A percentile compares a stretch with the other conserved stretches of the same genome.
These are phyloP conservation scores for Phytophthora rubi DNA, from an alignment of 352 stramenopile species.

Conservation along the genomic window DNA sequence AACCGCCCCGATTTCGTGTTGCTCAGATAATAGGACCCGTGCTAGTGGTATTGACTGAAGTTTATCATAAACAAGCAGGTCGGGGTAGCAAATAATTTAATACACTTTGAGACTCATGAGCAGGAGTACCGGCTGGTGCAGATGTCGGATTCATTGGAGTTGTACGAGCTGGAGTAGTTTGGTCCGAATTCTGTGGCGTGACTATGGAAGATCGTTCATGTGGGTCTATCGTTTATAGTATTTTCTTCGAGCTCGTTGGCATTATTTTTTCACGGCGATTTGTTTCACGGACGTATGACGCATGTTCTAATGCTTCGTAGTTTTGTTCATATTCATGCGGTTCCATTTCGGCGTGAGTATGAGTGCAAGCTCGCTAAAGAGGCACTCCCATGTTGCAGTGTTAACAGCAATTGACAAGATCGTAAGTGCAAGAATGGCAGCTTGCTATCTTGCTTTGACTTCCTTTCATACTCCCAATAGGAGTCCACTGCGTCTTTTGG, in stretches of 20 bases:
- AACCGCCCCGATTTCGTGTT: too few species aligned
- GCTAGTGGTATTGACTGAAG: too few species aligned
- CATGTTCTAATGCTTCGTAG: constrained; percentile 1
- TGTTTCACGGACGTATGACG: not conserved
- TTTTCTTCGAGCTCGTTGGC: constrained; percentile 6
- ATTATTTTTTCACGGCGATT: constrained; percentile 10
- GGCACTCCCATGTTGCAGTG: constrained; percentile 33
- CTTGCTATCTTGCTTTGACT: constrained; percentile 4
- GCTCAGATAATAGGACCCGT: too few species aligned
- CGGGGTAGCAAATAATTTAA: too few species aligned
- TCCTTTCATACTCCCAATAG: constrained; percentile 10
- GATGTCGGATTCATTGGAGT: not conserved
- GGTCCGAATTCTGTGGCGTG: constrained; percentile 4
- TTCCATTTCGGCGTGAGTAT: constrained; percentile 26
- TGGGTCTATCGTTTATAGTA: constrained; percentile 5
- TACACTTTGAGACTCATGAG: not conserved
- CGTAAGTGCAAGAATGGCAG: constrained; percentile 19
- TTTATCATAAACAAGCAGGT: too few species aligned
- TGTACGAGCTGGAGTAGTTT: constrained; percentile 3
- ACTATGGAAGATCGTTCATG: not conserved
- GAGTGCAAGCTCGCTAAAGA: constrained; percentile 31
- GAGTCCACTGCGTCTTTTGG: not conserved
- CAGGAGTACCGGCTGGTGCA: constrained; percentile 1
- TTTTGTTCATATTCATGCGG: constrained; percentile 6
- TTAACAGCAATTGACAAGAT: constrained; percentile 36